Base-by-base conservation (phyloP, 2,329 filamentous ascomycete genomes). In the Diaporthe caulivora region DNA sequence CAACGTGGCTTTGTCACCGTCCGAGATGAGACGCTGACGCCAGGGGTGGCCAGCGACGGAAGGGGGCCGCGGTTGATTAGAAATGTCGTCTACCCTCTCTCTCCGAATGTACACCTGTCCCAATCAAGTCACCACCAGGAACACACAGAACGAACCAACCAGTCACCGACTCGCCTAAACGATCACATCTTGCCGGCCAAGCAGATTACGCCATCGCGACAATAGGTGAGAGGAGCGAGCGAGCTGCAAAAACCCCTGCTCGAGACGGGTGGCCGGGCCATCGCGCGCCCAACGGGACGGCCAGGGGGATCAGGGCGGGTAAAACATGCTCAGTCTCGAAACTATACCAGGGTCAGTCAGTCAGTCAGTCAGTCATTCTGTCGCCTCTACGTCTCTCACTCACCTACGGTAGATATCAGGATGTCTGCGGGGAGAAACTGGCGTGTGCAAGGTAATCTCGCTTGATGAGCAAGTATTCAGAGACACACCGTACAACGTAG, bases 321-420 rank as follows among this genome's bases (percentile, higher is more conserved):
- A 71, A 73, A 73, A 73, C 72, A 65, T 73, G 72, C 72, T 73
- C 72, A 71, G 51, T 37, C 53, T 65, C 69, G 58, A 64, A 55
- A 67, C 57, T 26, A 57, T 57, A 18, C 40, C 47, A 24, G 49
- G 65, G 62, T 60, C 9, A 21, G 26, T 44, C 47, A 24, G 17
- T 31, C 29, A 7, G 17, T 9, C 34, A 34, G 37, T 40, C 37
- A 40, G 13, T 34, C 34, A 34, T 58, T 58, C 53, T 17, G 31
- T 70, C 29, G 21, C 54, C 13, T 34, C 13, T 29, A 53, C 37
- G n/a, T n/a, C n/a, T n/a, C 44, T 71, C 68, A 44, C 42, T 71
- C 55, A 55, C 44, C 37, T 71, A 17, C 29, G 42, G 68, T 60
- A 26, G 37, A 21, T 26, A 34, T 40, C 24, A 51, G 21, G 65